Evolutionary conservation across 306 rosid species (phyloP), one percentile per base, ranked within the genome.

Genomic region (Rosa chinensis): DNA sequence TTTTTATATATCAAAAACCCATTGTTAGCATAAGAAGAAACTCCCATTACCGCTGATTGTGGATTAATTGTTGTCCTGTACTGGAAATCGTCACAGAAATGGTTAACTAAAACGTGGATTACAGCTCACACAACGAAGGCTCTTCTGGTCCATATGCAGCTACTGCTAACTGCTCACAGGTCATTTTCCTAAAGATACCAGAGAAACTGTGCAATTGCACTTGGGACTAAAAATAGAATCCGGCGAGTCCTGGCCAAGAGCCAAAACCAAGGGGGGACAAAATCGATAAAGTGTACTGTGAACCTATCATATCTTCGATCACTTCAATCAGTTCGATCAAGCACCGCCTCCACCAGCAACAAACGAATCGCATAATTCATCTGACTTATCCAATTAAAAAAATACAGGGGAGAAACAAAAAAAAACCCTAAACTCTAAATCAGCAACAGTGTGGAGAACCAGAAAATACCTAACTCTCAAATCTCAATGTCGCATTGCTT

Each of bases 381-480:
- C 14, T 61, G 40, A 10, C 13, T 61, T 25, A 12, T 39, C 67
- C 39, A 61, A 25, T 32, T 32, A 11, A 25, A 58, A 67, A 14
- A 67, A 25, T 25, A 67, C 74, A 78, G 76, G 56, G n/a, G 8
- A 4, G 14, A 25, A 1, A n/a, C n/a, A 25, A 0, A 28, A 62
- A 62, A 11, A 13, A 13, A 12, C 42, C 67, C 67, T n/a, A n/a
- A 56, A 21, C 63, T 58, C 63, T 8, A n/a, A 77, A 73, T 85
- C 73, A 73, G 20, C 72, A 66, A 85, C 80, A 82, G 90, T 86
- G 81, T 12, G 21, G 53, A 32, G 75, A 87, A 88, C 87, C 84
- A 84, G 82, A 86, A 89, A 91, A 82, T 88, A 93, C 97, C 96
- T 73, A 89, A 87, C 94, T 88, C 90, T 56, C 81, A 71, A 77